phyloP scores from a whole-genome alignment of 1,284 basidiomycete species.

The Takashimella koratensis region DNA sequence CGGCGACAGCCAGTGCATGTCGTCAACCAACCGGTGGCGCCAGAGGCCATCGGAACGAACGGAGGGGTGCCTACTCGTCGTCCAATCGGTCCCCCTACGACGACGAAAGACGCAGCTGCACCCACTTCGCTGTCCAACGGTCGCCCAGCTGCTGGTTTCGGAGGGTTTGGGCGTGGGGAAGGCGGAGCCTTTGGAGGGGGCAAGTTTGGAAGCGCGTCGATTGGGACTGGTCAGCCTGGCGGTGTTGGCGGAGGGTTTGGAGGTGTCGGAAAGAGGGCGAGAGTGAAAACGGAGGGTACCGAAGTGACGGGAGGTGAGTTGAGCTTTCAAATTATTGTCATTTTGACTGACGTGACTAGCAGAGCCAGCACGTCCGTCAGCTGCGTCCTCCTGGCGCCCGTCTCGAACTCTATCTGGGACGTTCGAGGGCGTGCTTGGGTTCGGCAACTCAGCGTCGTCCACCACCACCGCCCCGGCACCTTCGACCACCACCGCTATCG shows the following conservation, averaged over 20 bases:
- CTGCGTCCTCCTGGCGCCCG: constrained; percentile 41
- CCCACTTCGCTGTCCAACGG: constrained; percentile 23
- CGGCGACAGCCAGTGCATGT: constrained; percentile 19
- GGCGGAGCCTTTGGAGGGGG: constrained; percentile 39
- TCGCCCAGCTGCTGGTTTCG: constrained; percentile 27
- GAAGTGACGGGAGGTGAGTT: constrained; percentile 22
- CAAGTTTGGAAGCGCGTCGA: constrained; percentile 22
- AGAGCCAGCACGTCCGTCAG: constrained; percentile 11
- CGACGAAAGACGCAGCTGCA: constrained; percentile 26
- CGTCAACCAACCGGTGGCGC: background rate
- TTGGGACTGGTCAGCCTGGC: constrained; percentile 26
- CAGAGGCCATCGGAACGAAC: constrained; percentile 1
- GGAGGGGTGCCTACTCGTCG: constrained; percentile 1
- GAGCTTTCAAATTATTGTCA: background rate
- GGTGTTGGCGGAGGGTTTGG: constrained; percentile 43
- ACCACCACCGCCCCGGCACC: background rate
- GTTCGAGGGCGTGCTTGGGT: constrained; percentile 49
- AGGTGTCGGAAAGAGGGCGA: constrained; percentile 33
- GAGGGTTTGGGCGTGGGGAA: constrained; percentile 41
- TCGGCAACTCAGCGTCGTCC: constrained; percentile 20
- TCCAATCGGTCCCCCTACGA: constrained; percentile 10
- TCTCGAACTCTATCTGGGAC: constrained; percentile 36
- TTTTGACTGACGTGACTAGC: too few relatives aligned
- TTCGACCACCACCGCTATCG: constrained; percentile 6
- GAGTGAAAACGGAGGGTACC: constrained; percentile 17